Base-by-base conservation (phyloP, 2,329 filamentous ascomycete genomes). In the Epichloe gansuensis region DNA sequence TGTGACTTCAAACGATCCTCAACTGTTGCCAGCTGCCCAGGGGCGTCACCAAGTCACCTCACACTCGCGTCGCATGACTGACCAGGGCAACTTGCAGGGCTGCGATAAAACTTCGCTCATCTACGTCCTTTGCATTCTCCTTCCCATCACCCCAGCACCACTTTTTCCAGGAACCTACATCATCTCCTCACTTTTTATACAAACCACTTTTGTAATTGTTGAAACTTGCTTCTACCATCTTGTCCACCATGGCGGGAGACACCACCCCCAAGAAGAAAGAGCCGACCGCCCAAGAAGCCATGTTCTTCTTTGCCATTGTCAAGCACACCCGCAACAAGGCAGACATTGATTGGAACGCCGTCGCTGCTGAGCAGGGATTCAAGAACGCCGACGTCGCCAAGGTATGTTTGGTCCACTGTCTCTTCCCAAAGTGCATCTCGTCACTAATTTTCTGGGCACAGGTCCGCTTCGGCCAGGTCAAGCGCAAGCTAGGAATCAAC, bases 391-490 rank as follows among this genome's bases (percentile, higher is more conserved):
- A 65, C 8, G 68, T 70, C 3, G 75, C 75, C 52, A 71, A 70
- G 61, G 73, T 73, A 47, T 15, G 15, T 13, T 8, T 51, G 15
- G 36, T 39, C 36, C 15, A 13, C 15, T n/a, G 36, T n/a, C 13
- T 39, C 36, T 39, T 39, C 13, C 15, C 15, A 13, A 13, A 6
- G 12, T 39, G 25, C 49, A 17, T 23, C 41, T 11, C 39, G 34
- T 15, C 5, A 38, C 45, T 40, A 23, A 8, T 4, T 4, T 23
- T 21, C 35, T 34, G 5, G 9, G 8, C 36, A 34, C 39, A 73
- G 66, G 68, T 70, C 40, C 72, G 75, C 45, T 78, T 72, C 52
- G 68, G 71, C 3, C 74, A 78, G 54, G 70, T 78, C 54, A 76
- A 72, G 61, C 64, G 66, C 45, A 74, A 75, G 62, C 63, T 73